Evolutionary conservation across 768 basidiomycete species (phyloP), one percentile per base, ranked within the genome.

Genomic region (Tulasnella sp.): DNA sequence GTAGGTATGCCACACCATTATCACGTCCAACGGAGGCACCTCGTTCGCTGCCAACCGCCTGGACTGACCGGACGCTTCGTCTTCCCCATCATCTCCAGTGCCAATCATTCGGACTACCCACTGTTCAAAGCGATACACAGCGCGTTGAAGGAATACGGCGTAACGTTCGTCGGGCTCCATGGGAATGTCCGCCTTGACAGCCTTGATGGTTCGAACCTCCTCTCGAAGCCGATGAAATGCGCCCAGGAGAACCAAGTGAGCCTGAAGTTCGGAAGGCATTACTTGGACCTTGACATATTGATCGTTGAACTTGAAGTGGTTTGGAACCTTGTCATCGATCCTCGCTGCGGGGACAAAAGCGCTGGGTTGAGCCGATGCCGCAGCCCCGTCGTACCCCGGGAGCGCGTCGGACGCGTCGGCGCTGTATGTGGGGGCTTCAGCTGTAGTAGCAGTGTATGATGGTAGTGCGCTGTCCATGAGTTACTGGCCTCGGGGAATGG

Each of bases 221-320:
- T 75, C 44, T 42, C 80, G 44, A 10, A 81, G 52, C 10, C 71
- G 48, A 27, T 77, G 44, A 77, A 82, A 82, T 21, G 81, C 81
- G 16, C 71, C 75, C 3, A 82, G 76, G 27, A 82, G 81, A 16
- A 36, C 10, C 14, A 82, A 74, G 58, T 82, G 81, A 16, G 81
- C 80, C 7, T 77, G 62, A n/a, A 80, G 31, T 14, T 77, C 81
- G 18, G 75, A 68, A 52, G 81, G 46, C 31, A 38, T 40, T 31
- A 82, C 80, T 34, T 81, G 74, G 14, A 80, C 79, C 40, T n/a
- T 21, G 75, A 48, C 46, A 42, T 76, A 58, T 31, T 76, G 21
- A 4, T 56, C 46, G 19, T 48, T 48, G 14, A 76, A 9, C 27
- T 48, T 40, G 75, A 76, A 76, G 24, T 40, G 39, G 44, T 40